Base-by-base conservation (phyloP, 2,329 filamentous ascomycete species). In the Drechslera avenae region DNA sequence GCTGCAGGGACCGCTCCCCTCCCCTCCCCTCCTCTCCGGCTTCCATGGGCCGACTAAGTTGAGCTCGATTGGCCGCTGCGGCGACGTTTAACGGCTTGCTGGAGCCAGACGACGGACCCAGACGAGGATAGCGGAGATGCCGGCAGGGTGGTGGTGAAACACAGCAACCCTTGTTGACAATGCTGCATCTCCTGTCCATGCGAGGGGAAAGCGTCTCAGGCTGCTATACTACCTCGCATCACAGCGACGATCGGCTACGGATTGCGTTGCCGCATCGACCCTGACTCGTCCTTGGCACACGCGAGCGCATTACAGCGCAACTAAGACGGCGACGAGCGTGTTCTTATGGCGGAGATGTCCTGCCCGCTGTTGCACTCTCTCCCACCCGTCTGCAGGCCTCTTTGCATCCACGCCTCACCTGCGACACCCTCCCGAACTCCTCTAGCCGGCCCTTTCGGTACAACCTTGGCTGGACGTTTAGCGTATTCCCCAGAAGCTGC, bases 141-240 rank as follows among this genome's bases (percentile, higher is more conserved):
- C 48, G 54, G 62, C 53, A 63, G 56, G 52, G 54, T 52, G 19
- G 48, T 64, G 55, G 67, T 69, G 67, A 69, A 69, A 69, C 66
- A 55, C 59, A 56, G 53, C 53, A 50, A 49, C 48, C 52, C 53
- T 28, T 55, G 59, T 62, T 64, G 59, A 64, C 64, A 62, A 63
- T 63, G 50, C 39, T 52, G 51, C 46, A 43, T 50, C 50, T 64
- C 62, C 59, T 62, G 51, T 61, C 57, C 59, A 68, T 66, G 64
- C 66, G 59, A 67, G 60, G 60, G 55, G 54, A 28, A 28, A 46
- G 51, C 63, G 63, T 68, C 64, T 65, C 57, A 60, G 46, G 45
- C 43, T 53, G 39, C 40, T 48, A 33, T 36, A 44, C 32, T 36
- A 44, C 32, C 47, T 51, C 50, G 43, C 52, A 46, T 52, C 50